Evolutionary conservation across 129 eudicot genomes (phyloP), one percentile per base, ranked within the genome.

Genomic region (Pulicaria dysenterica): DNA sequence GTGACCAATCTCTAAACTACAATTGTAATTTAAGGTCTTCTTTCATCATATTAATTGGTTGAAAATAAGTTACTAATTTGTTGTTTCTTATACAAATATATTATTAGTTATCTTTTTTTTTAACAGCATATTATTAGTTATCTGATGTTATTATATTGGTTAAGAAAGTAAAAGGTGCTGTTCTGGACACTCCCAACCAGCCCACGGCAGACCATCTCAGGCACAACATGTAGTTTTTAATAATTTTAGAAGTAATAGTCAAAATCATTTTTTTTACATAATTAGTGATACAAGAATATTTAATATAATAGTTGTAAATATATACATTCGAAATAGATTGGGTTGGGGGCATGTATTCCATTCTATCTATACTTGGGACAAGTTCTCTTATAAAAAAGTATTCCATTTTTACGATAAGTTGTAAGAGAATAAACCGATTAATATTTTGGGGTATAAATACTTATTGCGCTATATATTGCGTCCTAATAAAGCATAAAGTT

Each of bases 351-450:
- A 58, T 72, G 79, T 74, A 74, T 74, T 53, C 73, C 39, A 54
- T 64, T 14, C 58, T 45, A 43, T 54, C 65, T 59, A 59, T 19
- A 2, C 31, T 24, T 24, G 17, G 72, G 73, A 74, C 65, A 64
- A 64, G 79, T 64, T 74, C 79, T 74, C 43, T 42, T 13, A 7
- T 5, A 24, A 41, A 54, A 19, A 54, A 16, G 57, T 64, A 75
- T 75, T 64, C 73, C 17, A 39, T 64, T 41, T 55, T 64, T 66
- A 56, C 31, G 79, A 75, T 75, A 75, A 75, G 73, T 64, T 74
- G 43, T 75, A 64, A 43, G 48, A 53, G 72, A 74, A 74, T 74
- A 69, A 50, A 11, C 3, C 10, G 46, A 75, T 24, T 56, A 54
- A 57, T 53, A 53, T 64, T 24, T 64, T 54, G 45, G 8, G 64